Conservation (phyloP, 208 protist species). For the Balamuthia mandrillaris region DNA sequence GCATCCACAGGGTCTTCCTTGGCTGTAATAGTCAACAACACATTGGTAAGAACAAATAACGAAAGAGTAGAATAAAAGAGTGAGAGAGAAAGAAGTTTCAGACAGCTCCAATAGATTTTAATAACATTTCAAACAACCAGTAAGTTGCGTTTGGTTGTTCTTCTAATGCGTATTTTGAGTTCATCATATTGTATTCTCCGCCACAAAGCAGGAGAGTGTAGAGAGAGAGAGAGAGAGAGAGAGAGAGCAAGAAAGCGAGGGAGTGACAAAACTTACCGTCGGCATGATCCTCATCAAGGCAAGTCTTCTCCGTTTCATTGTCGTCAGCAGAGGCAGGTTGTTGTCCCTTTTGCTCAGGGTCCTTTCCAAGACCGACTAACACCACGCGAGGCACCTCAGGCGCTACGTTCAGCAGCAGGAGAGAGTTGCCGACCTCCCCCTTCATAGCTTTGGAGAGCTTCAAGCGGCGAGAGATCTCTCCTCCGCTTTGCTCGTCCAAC, state of each 20-base stretch:
- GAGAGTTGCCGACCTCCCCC: neutral
- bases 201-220: neutral
- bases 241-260: neutral
- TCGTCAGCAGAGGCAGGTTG: neutral
- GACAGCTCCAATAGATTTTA: too few species aligned
- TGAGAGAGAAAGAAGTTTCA: too few species aligned
- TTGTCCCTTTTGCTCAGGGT: neutral
- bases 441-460: constrained; percentile 20
- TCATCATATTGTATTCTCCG: neutral
- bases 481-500: neutral
- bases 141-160: too few species aligned
- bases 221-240: neutral
- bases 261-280: too few species aligned
- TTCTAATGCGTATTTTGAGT: too few species aligned
- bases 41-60: too few species aligned
- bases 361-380: neutral
- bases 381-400: neutral
- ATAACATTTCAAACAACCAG: too few species aligned
- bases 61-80: too few species aligned
- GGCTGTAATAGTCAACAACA: neutral
- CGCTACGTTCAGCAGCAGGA: neutral
- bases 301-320: too few species aligned
- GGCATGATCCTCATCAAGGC: too few species aligned
- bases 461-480: neutral
- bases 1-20: neutral